Evolutionary conservation across 306 rosid species (phyloP), one percentile per base, ranked within the genome.

Genomic region (Lathyrus tuberosus): DNA sequence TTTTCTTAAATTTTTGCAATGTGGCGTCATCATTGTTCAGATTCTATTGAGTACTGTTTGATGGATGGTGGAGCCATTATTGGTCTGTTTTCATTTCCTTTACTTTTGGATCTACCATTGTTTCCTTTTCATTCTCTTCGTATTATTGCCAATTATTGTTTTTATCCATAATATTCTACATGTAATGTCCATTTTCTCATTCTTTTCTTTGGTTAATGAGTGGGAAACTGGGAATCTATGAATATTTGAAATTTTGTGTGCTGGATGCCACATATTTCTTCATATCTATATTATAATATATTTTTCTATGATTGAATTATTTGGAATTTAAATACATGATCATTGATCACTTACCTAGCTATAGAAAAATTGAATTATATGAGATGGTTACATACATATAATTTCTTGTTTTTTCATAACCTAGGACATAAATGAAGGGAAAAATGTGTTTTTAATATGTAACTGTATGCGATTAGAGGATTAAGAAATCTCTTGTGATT

Each of bases 111-210:
- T 79, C 85, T 77, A 79, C 82, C 80, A 72, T 42, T 54, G 26
- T 70, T 58, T 79, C 69, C 48, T 79, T 79, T 58, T 65, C 87
- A 67, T 71, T 76, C 78, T 58, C 61, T 12, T 62, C 75, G 30
- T 76, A 79, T 86, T 79, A 77, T 81, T 79, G 83, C 61, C 82
- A 84, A 79, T 81, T 79, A 75, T 86, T 79, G 62, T 64, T 79
- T 81, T 64, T 83, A 81, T 81, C 84, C 82, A 33, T 76, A 70
- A 33, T 24, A 24, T 44, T 70, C 46, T 30, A 43, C 17, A 73
- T 15, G 76, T 22, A 48, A 76, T 65, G 61, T 61, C 46, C 44
- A 61, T 51, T 18, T 73, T 56, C 49, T 62, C 70, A 62, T 74
- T 70, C 15, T 38, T 76, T 5, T 46, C 8, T 13, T 52, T 66